Percentiles rank a stretch among this genome's conserved stretches.
Conservation (phyloP, 257 asterid species). For the Rhazya stricta region DNA sequence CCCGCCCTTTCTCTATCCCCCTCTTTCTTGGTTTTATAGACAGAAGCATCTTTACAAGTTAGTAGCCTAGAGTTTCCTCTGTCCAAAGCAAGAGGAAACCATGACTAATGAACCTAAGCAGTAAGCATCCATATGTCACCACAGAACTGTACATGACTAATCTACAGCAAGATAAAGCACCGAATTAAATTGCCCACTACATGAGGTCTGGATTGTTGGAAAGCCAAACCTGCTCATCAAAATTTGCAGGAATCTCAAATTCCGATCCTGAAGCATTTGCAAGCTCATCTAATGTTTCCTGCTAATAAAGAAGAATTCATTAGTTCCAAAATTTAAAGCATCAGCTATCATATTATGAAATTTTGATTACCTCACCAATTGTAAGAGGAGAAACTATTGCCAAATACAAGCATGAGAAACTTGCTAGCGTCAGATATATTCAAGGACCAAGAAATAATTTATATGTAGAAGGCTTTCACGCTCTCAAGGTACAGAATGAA, state of each 20-base stretch:
- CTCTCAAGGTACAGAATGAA: background rate
- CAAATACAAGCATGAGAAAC: background rate
- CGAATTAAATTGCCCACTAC: background rate
- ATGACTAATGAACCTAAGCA: conserved; percentile 10
- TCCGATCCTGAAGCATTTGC: conserved; percentile 25
- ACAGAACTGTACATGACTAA: conserved; percentile 7
- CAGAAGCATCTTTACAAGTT: conserved; percentile 14
- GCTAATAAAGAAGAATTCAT: conserved; percentile 2
- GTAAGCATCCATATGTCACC: conserved; percentile 2
- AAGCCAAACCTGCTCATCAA: conserved; percentile 16
- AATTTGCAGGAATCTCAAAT: conserved; percentile 19
- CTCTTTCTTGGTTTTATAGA: conserved; percentile 10
- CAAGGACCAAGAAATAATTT: background rate
- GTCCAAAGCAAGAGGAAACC: background rate
- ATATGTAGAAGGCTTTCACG: background rate
- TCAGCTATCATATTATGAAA: background rate
- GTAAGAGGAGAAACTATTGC: background rate
- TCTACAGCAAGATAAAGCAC: background rate
- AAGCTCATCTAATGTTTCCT: conserved; percentile 27
- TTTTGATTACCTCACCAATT: background rate
- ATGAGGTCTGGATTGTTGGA: conserved; percentile 5
- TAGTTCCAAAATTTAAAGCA: background rate
- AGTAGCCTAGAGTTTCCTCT: background rate
- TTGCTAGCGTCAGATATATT: background rate
- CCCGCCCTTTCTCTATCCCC: background rate